A percentile compares a stretch with the other conserved stretches of the same genome.
phyloP scores from a whole-genome alignment of 768 basidiomycete species.

The Boletus rubroflammeus region DNA sequence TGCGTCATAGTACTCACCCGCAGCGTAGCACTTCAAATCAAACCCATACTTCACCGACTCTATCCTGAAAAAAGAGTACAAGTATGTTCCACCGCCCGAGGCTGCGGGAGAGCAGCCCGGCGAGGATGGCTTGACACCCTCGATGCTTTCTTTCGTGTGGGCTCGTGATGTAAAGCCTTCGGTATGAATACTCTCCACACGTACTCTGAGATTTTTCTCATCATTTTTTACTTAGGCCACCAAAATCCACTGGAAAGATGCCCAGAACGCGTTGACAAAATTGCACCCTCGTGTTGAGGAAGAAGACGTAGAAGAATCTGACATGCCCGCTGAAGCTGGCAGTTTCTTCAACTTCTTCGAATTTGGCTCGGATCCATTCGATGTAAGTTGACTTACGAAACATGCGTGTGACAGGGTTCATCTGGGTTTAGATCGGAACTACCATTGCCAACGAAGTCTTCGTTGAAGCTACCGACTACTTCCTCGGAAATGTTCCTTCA shows the following conservation, averaged over 20 bases:
- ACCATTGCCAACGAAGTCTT: conserved; percentile 75
- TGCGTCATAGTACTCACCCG: conserved; percentile 2
- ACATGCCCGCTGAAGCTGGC: conserved; percentile 61
- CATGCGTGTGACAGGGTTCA: conserved; percentile 5
- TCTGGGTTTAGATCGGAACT: conserved; percentile 55
- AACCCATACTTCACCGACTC: conserved; percentile 79
- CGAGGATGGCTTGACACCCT: conserved; percentile 69
- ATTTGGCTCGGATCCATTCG: conserved; percentile 55
- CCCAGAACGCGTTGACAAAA: conserved; percentile 73
- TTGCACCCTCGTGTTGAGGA: conserved; percentile 64
- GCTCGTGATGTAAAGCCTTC: conserved; percentile 65
- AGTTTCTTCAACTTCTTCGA: conserved; percentile 92
- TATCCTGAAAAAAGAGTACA: conserved; percentile 80
- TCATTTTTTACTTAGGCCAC: conserved; percentile 40
- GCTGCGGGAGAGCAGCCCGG: conserved; percentile 57
- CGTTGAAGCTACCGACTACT: conserved; percentile 77
- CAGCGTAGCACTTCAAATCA: conserved; percentile 69
- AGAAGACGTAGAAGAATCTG: conserved; percentile 54
- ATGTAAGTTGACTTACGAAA: conserved; percentile 44
- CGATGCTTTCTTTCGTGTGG: conserved; percentile 82
- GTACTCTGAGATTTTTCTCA: neutral
- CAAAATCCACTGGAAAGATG: conserved; percentile 80
- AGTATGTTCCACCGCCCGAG: conserved; percentile 54
- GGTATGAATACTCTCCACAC: conserved; percentile 38
- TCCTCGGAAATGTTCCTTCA: conserved; percentile 61